Evolutionary conservation across 208 protist genomes (phyloP).

Genomic region (Leishmania mexicana): DNA sequence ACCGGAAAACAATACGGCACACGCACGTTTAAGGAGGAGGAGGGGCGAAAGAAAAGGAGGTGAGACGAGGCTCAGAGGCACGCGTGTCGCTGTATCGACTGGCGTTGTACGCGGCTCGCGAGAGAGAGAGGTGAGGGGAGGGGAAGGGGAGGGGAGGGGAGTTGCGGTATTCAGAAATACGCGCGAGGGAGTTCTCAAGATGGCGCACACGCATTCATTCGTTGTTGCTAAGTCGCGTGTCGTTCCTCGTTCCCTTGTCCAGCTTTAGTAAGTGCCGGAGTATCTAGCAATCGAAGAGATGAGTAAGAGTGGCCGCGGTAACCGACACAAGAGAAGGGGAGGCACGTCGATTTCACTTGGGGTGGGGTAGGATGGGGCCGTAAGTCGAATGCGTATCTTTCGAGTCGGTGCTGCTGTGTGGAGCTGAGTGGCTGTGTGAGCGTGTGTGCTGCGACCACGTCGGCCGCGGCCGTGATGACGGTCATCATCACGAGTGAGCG

Average conservation of each 20-base stretch:
- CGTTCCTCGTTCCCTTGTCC: neutral
- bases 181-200: neutral
- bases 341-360: neutral
- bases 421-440: neutral
- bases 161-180: neutral
- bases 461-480: neutral
- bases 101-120: neutral
- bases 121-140: neutral
- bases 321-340: neutral
- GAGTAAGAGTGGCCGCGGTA: neutral
- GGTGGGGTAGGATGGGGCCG: neutral
- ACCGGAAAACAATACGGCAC: neutral
- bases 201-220: neutral
- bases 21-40: neutral
- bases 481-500: neutral
- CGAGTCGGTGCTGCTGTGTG: neutral
- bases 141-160: no score
- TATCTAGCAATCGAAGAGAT: neutral
- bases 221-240: neutral
- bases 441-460: neutral
- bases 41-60: neutral
- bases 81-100: neutral
- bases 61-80: neutral
- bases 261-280: no score
- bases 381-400: neutral